Evolutionary conservation across 2,329 filamentous ascomycete species (phyloP), one percentile per base, ranked within the genome.

Genomic region (Colletotrichum cordylinicola): DNA sequence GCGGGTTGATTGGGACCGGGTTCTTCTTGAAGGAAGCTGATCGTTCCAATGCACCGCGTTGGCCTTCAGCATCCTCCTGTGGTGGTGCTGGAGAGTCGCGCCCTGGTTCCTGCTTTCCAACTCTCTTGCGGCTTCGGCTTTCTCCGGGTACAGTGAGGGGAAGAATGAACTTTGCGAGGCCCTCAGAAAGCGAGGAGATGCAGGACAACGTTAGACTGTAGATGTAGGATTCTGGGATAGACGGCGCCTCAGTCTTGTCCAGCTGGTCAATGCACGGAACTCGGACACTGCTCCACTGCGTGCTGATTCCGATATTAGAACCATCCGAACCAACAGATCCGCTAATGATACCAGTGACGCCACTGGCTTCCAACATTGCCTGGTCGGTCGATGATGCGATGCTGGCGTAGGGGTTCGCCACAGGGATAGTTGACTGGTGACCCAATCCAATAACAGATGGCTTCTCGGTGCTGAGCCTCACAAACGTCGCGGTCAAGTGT

Each of bases 181-280:
- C 96, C 81, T 99, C 97, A 1, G 96, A 98, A 66, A 99, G 91
- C 2, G 93, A 95, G 60, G 94, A 96, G 75, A 99, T 94, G 81
- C 96, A 98, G 4, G 95, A 94, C 56, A 99, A 86, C 2, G 96
- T 94, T 64, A 99, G 88, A 77, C 94, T 95, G 85, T 98, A 98
- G 9, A 98, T 90, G 81, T 99, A 99, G 0, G 97, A 98, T 77
- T 98, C 96, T 0, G 97, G 97, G 27, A 98, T 91, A 1, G 88
- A 80, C 6, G 96, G 96, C 1, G 96, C 91, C 64, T 98, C 96
- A 0, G 92, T 91, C 83, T 98, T 99, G 85, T 99, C 97, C 24
- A 98, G 91, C 78, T 98, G 95, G 80, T 99, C 97, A 77, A 98
- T 95, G 81, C 95, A 98, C 7, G 96, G 94, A 13, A 96, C 94